Conservation (phyloP, 805 yeast genomes). For the Wickerhamiella shivajii region DNA sequence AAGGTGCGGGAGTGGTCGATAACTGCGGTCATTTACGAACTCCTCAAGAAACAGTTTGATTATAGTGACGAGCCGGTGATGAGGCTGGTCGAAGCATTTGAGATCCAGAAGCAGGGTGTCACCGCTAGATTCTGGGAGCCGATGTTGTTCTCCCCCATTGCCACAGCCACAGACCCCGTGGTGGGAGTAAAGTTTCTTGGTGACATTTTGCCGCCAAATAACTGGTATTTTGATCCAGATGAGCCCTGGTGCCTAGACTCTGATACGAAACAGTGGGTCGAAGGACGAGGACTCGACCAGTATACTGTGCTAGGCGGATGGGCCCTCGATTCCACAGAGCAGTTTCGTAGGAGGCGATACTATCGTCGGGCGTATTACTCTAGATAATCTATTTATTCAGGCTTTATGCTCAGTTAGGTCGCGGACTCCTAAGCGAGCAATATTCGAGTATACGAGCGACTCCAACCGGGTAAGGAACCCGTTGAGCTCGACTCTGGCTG, state of each 20-base stretch:
- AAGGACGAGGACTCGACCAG: constrained; percentile 28
- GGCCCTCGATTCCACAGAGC: constrained; percentile 24
- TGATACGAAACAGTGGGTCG: constrained; percentile 38
- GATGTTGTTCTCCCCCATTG: constrained; percentile 41
- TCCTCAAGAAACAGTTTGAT: constrained; percentile 33
- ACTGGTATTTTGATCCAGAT: constrained; percentile 55
- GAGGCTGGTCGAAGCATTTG: constrained; percentile 59
- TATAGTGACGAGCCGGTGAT: constrained; percentile 54
- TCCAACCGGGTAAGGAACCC: constrained; percentile 6
- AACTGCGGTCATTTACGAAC: constrained; percentile 9
- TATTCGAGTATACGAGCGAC: constrained; percentile 1
- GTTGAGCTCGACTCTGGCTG: neutral
- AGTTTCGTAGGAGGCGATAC: constrained; percentile 1
- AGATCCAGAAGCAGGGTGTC: constrained; percentile 51
- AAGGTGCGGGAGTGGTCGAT: constrained; percentile 1
- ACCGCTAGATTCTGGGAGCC: constrained; percentile 44
- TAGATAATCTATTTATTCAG: neutral
- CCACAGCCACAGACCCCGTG: constrained; percentile 38
- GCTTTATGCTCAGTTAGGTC: neutral
- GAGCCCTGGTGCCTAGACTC: constrained; percentile 53
- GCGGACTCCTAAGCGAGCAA: constrained; percentile 4
- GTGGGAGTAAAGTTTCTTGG: constrained; percentile 39
- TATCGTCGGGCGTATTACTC: neutral
- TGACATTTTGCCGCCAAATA: constrained; percentile 49
- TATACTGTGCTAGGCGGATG: constrained; percentile 23